phyloP scores from a whole-genome alignment of 2,329 filamentous ascomycete species.

The Alternaria ethzedia region DNA sequence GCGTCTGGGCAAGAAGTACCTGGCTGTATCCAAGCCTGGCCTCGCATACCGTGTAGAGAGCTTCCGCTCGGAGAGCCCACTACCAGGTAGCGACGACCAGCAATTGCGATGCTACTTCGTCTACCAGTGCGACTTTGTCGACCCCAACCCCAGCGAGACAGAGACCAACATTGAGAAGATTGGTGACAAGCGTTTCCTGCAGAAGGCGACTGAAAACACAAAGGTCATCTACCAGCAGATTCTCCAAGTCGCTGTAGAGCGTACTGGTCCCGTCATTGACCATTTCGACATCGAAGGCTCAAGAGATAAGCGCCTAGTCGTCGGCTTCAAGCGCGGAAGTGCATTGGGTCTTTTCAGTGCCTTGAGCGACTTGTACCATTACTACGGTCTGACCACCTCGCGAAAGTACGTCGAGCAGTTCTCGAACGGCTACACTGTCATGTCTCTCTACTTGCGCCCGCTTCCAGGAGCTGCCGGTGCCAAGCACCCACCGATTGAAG shows the following conservation, averaged over 20 bases:
- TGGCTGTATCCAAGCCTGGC: slow-evolving; percentile 74
- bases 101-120: slow-evolving; percentile 98
- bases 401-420: slow-evolving; percentile 98
- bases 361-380: slow-evolving; percentile 95
- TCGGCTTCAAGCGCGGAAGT: slow-evolving; percentile 92
- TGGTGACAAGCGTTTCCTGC: slow-evolving; percentile 90
- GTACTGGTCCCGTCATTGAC: slow-evolving; percentile 95
- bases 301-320: slow-evolving; percentile 89
- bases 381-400: slow-evolving; percentile 95
- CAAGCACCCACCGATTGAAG: slow-evolving; percentile 80
- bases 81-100: slow-evolving; percentile 77
- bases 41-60: slow-evolving; percentile 93
- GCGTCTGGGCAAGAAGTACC: slow-evolving; percentile 92
- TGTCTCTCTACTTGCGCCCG: slow-evolving; percentile 91
- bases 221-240: slow-evolving; percentile 95
- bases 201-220: slow-evolving; percentile 95
- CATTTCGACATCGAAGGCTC: slow-evolving; percentile 94
- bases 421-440: slow-evolving; percentile 96
- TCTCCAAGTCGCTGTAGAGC: slow-evolving; percentile 80
- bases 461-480: slow-evolving; percentile 54
- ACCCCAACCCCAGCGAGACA: slow-evolving; percentile 72
- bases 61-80: slow-evolving; percentile 85
- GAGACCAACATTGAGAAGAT: slow-evolving; percentile 92
- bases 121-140: slow-evolving; percentile 91
- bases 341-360: slow-evolving; percentile 94